Percentiles rank a stretch among this genome's conserved stretches.
These are phyloP conservation scores for Auricularia cornea DNA, from an alignment of 768 basidiomycete genomes.

Conservation along the genomic window DNA sequence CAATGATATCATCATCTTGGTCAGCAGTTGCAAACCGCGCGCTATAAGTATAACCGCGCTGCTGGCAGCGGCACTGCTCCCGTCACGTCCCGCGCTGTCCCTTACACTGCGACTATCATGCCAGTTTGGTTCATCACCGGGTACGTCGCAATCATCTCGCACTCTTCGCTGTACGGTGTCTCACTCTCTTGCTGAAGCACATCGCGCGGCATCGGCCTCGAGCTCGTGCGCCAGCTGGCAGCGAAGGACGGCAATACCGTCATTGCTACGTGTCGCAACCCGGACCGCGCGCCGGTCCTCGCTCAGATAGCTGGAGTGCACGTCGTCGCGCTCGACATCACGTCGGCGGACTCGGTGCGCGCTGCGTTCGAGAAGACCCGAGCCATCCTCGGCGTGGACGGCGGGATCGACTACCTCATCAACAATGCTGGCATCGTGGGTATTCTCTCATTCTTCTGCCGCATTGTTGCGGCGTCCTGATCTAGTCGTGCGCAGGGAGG, in stretches of 20 bases:
- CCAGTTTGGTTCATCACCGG: not conserved
- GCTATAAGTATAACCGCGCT: no score
- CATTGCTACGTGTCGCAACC: conserved; percentile 25
- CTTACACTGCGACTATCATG: not conserved
- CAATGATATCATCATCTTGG: no score
- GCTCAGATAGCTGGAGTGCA: conserved; percentile 15
- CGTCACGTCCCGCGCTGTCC: no score
- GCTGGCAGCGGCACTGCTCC: no score
- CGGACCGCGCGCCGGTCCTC: conserved; percentile 15
- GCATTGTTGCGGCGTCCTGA: not conserved
- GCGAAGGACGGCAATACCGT: conserved; percentile 16
- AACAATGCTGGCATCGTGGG: conserved; percentile 33
- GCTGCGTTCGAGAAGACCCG: conserved; percentile 16
- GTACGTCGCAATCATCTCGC: not conserved
- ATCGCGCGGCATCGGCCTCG: conserved; percentile 25
- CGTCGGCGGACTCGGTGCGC: conserved; percentile 19
- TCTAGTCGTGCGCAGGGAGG: not conserved
- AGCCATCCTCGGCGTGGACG: conserved; percentile 19
- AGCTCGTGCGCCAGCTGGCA: conserved; percentile 18
- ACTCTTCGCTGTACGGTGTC: not conserved
- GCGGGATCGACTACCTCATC: conserved; percentile 30
- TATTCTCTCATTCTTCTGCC: not conserved
- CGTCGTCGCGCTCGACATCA: conserved; percentile 25
- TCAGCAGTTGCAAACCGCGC: no score
- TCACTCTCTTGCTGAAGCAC: conserved; percentile 14